These are phyloP conservation scores for Trichothecium roseum DNA, from an alignment of 2,329 filamentous ascomycete genomes.

Conservation along the genomic window DNA sequence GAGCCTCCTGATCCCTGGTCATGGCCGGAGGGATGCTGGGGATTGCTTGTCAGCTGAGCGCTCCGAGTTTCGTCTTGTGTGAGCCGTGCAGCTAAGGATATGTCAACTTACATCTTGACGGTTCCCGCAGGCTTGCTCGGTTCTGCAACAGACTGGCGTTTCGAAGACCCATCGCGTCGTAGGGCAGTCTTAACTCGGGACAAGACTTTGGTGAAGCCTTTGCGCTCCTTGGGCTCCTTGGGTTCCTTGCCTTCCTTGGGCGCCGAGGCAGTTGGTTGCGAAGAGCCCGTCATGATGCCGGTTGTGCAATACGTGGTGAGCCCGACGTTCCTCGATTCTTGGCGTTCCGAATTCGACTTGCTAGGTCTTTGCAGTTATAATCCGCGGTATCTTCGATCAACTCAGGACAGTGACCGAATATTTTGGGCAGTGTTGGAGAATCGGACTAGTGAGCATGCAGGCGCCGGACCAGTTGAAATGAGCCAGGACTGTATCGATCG, in stretches of 20 bases:
- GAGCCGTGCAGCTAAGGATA: no score
- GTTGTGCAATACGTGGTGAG: background rate
- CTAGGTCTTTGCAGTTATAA: no score
- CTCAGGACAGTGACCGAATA: no score
- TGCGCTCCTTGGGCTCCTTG: constrained; percentile 30
- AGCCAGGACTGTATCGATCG: no score
- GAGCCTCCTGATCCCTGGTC: constrained; percentile 8
- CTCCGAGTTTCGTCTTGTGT: no score
- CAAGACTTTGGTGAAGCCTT: constrained; percentile 35
- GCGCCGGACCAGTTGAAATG: no score
- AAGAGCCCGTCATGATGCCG: constrained; percentile 28
- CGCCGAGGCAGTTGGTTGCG: constrained; percentile 23
- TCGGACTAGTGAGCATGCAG: no score
- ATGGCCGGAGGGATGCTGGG: background rate
- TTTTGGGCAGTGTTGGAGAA: no score
- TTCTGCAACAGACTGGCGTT: constrained; percentile 6
- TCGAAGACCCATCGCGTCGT: constrained; percentile 25
- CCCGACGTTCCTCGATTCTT: no score
- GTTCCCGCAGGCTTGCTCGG: background rate
- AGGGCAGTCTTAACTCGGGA: constrained; percentile 40
- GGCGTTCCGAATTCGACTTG: no score
- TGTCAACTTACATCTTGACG: background rate
- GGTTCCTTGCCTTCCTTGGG: constrained; percentile 19
- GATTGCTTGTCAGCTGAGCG: no score
- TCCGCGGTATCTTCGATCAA: no score